Evolutionary conservation across 1,284 basidiomycete species (phyloP).

Genomic region (Austropuccinia psidii): DNA sequence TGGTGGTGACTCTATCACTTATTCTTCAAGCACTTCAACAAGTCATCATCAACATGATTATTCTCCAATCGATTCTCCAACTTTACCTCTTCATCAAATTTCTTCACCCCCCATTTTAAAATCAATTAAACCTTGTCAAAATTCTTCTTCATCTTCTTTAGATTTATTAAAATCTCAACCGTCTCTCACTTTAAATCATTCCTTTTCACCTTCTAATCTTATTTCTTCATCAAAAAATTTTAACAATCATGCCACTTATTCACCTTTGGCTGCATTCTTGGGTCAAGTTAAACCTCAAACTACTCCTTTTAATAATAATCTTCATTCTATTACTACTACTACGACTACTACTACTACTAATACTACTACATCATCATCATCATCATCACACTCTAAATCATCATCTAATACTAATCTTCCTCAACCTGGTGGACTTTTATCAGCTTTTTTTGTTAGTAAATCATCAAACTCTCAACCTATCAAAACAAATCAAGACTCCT

Average conservation of each 20-base stretch:
- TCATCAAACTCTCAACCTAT: too few species aligned
- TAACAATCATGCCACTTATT: constrained; percentile 24
- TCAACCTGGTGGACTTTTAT: constrained; percentile 7
- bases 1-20: background rate
- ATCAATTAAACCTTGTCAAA: too few species aligned
- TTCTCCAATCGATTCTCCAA: too few species aligned
- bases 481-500: too few species aligned
- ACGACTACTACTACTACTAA: too few species aligned
- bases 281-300: background rate
- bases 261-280: constrained; percentile 32
- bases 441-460: constrained; percentile 2
- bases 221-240: too few species aligned
- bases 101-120: too few species aligned
- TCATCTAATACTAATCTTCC: background rate
- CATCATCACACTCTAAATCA: too few species aligned
- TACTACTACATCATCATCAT: too few species aligned
- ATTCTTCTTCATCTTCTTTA: background rate
- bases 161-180: background rate
- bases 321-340: too few species aligned
- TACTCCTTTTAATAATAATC: background rate
- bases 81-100: too few species aligned
- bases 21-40: background rate
- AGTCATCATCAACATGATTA: background rate
- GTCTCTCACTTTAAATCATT: background rate
- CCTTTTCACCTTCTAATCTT: background rate